phyloP scores from a whole-genome alignment of 2,329 filamentous ascomycete species.

The Scedosporium boydii region DNA sequence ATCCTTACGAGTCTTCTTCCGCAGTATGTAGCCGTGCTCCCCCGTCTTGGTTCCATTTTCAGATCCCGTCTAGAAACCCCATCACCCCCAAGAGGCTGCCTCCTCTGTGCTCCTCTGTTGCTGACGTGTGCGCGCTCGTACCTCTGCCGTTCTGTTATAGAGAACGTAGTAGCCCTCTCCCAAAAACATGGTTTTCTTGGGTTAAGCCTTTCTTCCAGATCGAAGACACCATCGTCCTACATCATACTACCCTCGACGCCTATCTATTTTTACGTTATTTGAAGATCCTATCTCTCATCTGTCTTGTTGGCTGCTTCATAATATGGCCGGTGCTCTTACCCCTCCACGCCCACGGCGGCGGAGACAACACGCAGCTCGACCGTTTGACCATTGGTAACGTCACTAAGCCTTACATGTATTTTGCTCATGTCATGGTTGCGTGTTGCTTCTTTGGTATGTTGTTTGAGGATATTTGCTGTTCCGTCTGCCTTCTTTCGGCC shows the following conservation, averaged over 20 bases:
- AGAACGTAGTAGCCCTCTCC: slow-evolving; percentile 46
- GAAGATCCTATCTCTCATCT: slow-evolving; percentile 66
- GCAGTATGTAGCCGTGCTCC: slow-evolving; percentile 28
- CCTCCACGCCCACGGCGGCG: slow-evolving; percentile 74
- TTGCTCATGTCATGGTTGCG: slow-evolving; percentile 70
- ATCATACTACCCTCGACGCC: slow-evolving; percentile 80
- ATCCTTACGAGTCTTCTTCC: slow-evolving; percentile 38
- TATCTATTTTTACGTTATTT: slow-evolving; percentile 84
- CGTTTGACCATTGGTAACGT: slow-evolving; percentile 35
- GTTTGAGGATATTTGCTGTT: background rate
- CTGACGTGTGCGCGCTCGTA: background rate
- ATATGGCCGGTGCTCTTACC: slow-evolving; percentile 82
- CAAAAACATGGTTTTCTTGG: slow-evolving; percentile 53
- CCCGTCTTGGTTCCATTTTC: background rate
- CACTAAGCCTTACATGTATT: slow-evolving; percentile 56
- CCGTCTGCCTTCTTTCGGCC: background rate
- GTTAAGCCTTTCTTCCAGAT: slow-evolving; percentile 51
- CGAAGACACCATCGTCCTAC: slow-evolving; percentile 68
- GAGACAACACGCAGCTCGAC: slow-evolving; percentile 51
- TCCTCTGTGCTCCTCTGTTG: background rate
- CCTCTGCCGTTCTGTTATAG: slow-evolving; percentile 20
- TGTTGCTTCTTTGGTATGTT: slow-evolving; percentile 63
- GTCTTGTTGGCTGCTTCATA: slow-evolving; percentile 68
- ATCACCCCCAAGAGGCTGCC: background rate
- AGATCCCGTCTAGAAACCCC: background rate